Percentiles rank a stretch among this genome's conserved stretches.
Evolutionary conservation across 2,329 filamentous ascomycete genomes (phyloP).

Genomic region (Pyrenophora seminiperda): DNA sequence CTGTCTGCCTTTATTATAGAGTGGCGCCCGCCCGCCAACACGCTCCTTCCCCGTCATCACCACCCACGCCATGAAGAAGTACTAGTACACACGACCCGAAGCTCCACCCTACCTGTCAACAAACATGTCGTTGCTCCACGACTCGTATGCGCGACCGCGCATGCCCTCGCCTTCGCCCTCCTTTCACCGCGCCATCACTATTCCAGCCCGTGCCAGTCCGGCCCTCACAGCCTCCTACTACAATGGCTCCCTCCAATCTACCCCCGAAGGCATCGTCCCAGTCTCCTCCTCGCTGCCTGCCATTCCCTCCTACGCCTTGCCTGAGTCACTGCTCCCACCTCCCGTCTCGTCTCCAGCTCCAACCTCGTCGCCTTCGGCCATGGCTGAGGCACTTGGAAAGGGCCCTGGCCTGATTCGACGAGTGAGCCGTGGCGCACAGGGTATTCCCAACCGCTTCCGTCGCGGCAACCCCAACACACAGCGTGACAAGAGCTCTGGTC

Average conservation of each 20-base stretch:
- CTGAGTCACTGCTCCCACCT: slow-evolving; percentile 69
- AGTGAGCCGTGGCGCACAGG: slow-evolving; percentile 79
- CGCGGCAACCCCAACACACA: slow-evolving; percentile 76
- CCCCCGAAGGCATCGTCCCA: slow-evolving; percentile 66
- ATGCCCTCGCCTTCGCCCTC: slow-evolving; percentile 44
- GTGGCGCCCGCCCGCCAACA: slow-evolving; percentile 31
- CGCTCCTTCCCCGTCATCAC: slow-evolving; percentile 22
- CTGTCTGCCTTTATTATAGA: slow-evolving; percentile 33
- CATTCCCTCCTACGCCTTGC: slow-evolving; percentile 67
- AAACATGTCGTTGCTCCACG: slow-evolving; percentile 37
- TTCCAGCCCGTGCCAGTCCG: slow-evolving; percentile 49
- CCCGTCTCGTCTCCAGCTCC: slow-evolving; percentile 35
- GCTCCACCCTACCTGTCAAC: slow-evolving; percentile 13
- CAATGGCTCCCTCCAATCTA: slow-evolving; percentile 68
- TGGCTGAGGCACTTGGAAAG: slow-evolving; percentile 66
- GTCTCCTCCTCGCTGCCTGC: slow-evolving; percentile 55
- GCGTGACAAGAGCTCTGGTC: slow-evolving; percentile 86
- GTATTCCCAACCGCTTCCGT: slow-evolving; percentile 70
- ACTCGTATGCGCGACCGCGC: slow-evolving; percentile 35
- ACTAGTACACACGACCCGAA: slow-evolving; percentile 18
- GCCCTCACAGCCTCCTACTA: slow-evolving; percentile 47
- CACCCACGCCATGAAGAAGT: slow-evolving; percentile 35
- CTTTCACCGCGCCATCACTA: slow-evolving; percentile 43
- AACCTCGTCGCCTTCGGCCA: slow-evolving; percentile 59
- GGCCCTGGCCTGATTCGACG: slow-evolving; percentile 77